phyloP scores from a whole-genome alignment of 441 rosid genomes.

The Sinapis alba region DNA sequence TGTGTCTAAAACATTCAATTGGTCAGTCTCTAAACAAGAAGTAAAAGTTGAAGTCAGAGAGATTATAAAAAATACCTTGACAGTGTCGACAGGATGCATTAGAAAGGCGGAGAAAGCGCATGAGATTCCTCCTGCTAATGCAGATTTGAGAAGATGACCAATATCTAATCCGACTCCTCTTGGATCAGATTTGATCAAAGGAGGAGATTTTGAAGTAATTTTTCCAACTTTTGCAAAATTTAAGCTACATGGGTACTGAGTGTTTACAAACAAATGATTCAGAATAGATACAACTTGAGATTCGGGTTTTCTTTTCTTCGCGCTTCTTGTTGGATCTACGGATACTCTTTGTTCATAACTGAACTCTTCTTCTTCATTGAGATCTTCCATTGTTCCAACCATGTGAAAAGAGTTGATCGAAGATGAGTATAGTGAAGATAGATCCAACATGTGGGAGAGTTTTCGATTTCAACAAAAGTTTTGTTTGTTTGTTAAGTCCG shows the following conservation, averaged over 20 bases:
- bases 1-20: conserved; percentile 58
- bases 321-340: background rate
- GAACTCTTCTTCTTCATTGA: background rate
- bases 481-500: too few species aligned
- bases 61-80: conserved; percentile 54
- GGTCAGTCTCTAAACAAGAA: background rate
- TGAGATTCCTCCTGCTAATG: conserved; percentile 93
- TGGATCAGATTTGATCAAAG: conserved; percentile 57
- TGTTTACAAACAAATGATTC: background rate
- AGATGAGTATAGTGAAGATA: background rate
- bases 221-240: conserved; percentile 83
- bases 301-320: background rate
- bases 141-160: conserved; percentile 81
- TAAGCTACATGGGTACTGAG: conserved; percentile 44
- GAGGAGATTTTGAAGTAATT: conserved; percentile 31
- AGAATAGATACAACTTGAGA: background rate
- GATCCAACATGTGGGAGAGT: background rate
- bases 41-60: background rate
- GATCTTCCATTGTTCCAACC: background rate
- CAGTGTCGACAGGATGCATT: conserved; percentile 89
- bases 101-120: conserved; percentile 87
- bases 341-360: background rate
- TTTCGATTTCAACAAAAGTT: background rate
- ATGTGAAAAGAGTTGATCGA: background rate
- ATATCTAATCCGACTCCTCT: conserved; percentile 63